Evolutionary conservation across 345 rosid species (phyloP).

Genomic region (Euphorbia pulcherrima): DNA sequence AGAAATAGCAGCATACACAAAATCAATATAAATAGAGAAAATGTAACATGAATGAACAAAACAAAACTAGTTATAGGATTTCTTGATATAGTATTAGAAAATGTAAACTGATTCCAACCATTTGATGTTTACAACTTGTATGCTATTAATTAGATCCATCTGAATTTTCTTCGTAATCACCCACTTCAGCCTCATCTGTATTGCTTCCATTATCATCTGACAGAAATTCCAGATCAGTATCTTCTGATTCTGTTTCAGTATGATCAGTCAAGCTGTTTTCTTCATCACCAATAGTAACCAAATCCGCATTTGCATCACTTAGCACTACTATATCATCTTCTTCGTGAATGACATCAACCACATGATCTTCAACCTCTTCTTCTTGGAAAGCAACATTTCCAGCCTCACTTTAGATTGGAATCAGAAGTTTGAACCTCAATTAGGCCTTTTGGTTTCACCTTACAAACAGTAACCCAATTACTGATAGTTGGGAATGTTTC

Average conservation of each 20-base stretch:
- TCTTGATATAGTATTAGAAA: too few relatives aligned
- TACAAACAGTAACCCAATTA: background rate
- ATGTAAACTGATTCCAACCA: too few relatives aligned
- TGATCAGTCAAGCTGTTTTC: background rate
- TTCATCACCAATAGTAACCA: background rate
- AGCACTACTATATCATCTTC: background rate
- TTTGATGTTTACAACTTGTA: too few relatives aligned
- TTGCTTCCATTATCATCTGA: too few relatives aligned
- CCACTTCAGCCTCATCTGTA: too few relatives aligned
- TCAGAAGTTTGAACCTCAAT: background rate
- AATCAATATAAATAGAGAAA: too few relatives aligned
- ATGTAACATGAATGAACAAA: too few relatives aligned
- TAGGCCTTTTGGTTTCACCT: background rate
- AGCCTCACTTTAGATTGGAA: background rate
- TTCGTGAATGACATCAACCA: background rate
- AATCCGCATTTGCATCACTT: background rate
- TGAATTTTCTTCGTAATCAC: too few relatives aligned
- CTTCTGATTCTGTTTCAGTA: background rate
- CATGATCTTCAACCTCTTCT: background rate
- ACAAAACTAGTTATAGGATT: too few relatives aligned
- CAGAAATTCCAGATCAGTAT: background rate
- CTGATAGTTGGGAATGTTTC: too few relatives aligned
- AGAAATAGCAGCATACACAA: too few relatives aligned
- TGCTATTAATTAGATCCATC: too few relatives aligned
- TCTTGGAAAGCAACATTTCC: background rate